A percentile compares a stretch with the other conserved stretches of the same genome.
These are phyloP conservation scores for Elsinoe ampelina DNA, from an alignment of 2,329 filamentous ascomycete genomes.

Conservation along the genomic window DNA sequence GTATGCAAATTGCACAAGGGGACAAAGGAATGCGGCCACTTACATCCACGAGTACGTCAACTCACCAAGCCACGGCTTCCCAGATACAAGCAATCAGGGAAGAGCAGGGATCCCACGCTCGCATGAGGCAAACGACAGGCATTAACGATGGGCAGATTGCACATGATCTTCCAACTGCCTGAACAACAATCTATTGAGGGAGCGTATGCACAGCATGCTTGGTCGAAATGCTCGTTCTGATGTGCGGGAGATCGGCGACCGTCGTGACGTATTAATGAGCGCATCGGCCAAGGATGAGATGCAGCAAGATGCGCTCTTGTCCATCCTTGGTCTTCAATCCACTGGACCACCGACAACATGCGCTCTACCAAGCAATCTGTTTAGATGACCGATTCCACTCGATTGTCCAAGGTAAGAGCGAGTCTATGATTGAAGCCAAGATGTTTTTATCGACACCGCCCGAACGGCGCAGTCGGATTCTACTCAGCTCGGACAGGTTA, in stretches of 20 bases:
- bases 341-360: not conserved
- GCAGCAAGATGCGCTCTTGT: not conserved
- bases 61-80: not conserved
- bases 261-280: slow-evolving; percentile 10
- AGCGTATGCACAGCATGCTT: not conserved
- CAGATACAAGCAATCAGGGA: not conserved
- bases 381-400: not conserved
- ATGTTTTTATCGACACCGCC: not conserved
- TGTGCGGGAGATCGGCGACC: slow-evolving; percentile 9
- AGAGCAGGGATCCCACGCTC: not conserved
- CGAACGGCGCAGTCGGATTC: slow-evolving; percentile 5
- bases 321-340: slow-evolving; percentile 1
- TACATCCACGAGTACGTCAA: slow-evolving; percentile 11
- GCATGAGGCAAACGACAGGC: not conserved
- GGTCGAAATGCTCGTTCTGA: not conserved
- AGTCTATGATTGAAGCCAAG: slow-evolving; percentile 12
- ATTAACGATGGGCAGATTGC: slow-evolving; percentile 7
- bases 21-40: not conserved
- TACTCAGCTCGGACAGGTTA: not conserved
- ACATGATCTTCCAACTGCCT: not conserved
- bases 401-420: not conserved
- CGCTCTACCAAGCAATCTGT: slow-evolving; percentile 8
- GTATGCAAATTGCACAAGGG: not conserved
- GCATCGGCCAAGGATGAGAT: slow-evolving; percentile 3
- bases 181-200: slow-evolving; percentile 3